Percentiles rank a stretch among this genome's conserved stretches.
phyloP scores from a whole-genome alignment of 257 asterid species.

The Solanum dulcamara region DNA sequence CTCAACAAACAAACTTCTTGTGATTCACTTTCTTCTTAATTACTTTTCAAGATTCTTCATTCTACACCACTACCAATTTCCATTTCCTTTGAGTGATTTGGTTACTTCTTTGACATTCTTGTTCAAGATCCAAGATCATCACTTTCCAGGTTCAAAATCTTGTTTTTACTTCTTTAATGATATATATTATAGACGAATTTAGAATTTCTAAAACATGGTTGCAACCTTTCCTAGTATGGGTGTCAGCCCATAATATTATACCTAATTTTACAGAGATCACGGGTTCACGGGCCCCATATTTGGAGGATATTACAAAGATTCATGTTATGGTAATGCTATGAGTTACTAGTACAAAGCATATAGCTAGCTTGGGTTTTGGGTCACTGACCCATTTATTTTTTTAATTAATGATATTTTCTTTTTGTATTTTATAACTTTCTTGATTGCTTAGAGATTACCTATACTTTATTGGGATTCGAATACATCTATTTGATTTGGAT shows the following conservation, averaged over 20 bases:
- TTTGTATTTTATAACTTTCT: conserved; percentile 63
- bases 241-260: background rate
- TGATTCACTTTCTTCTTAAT: background rate
- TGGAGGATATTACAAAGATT: background rate
- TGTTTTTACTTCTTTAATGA: background rate
- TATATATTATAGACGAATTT: background rate
- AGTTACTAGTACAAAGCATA: background rate
- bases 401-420: conserved; percentile 14
- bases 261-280: background rate
- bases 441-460: conserved; percentile 36
- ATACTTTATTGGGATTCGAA: conserved; percentile 14
- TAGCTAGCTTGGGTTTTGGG: conserved; percentile 19
- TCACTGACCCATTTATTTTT: background rate
- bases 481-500: conserved; percentile 4
- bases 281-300: background rate
- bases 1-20: background rate
- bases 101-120: background rate
- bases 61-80: background rate
- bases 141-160: background rate
- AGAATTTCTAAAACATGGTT: background rate
- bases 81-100: background rate
- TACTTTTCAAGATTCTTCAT: background rate
- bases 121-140: background rate
- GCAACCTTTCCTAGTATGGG: background rate
- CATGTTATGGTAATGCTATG: background rate